A percentile compares a stretch with the other conserved stretches of the same genome.
Conservation (phyloP, 257 asterid species). For the Gentiana dahurica region DNA sequence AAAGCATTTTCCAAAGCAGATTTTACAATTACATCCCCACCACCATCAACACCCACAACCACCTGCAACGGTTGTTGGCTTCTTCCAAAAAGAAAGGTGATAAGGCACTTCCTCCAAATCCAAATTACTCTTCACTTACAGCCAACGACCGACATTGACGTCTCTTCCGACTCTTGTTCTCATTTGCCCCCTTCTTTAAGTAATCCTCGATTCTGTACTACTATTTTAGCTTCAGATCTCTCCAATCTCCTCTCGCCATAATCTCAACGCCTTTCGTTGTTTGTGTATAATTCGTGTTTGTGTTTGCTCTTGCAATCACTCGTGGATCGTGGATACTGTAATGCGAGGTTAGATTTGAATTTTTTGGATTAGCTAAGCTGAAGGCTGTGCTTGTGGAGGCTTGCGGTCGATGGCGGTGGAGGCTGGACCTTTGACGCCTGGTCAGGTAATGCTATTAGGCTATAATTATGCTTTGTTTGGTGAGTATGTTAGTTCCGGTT, state of each 20-base stretch:
- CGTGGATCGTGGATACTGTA: neutral
- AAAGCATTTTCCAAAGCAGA: too few relatives aligned
- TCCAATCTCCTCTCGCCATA: slow-evolving; percentile 12
- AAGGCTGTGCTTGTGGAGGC: slow-evolving; percentile 2
- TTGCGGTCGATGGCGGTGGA: slow-evolving; percentile 45
- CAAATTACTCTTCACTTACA: too few relatives aligned
- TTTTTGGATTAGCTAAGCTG: neutral
- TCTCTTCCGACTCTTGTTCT: slow-evolving; percentile 9
- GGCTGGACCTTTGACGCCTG: slow-evolving; percentile 61
- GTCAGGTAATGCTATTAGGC: slow-evolving; percentile 42
- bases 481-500: too few relatives aligned
- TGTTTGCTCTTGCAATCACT: slow-evolving; percentile 1
- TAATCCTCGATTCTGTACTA: slow-evolving; percentile 37
- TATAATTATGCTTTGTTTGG: neutral
- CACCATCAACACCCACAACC: slow-evolving; percentile 5
- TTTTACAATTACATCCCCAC: neutral
- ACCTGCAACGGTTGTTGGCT: slow-evolving; percentile 14
- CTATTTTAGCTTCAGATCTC: slow-evolving; percentile 44
- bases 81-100: neutral
- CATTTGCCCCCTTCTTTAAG: slow-evolving; percentile 26
- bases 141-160: slow-evolving; percentile 9
- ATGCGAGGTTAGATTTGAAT: slow-evolving; percentile 11
- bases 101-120: neutral
- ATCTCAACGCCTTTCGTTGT: slow-evolving; percentile 5
- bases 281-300: slow-evolving; percentile 7